phyloP scores from a whole-genome alignment of 1,284 basidiomycete species.

The Coniferiporia sulphurascens region DNA sequence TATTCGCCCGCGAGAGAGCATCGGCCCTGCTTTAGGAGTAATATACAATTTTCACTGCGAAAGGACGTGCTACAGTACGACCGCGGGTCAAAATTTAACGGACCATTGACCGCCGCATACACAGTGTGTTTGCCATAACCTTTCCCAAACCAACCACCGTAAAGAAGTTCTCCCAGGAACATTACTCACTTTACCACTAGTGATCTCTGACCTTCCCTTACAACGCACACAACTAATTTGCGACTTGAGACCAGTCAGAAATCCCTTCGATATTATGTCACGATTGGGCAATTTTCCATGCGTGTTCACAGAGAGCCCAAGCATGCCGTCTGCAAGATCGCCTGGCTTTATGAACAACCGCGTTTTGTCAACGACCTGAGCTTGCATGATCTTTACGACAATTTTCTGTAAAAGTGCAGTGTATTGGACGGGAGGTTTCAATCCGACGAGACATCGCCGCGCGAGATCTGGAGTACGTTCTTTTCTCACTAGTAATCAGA shows the following conservation, averaged over 20 bases:
- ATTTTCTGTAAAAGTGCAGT: slow-evolving; percentile 25
- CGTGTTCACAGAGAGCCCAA: slow-evolving; percentile 23
- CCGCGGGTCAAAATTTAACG: background rate
- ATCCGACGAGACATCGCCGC: slow-evolving; percentile 7
- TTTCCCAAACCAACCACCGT: slow-evolving; percentile 60
- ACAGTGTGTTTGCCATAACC: slow-evolving; percentile 51
- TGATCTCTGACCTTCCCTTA: slow-evolving; percentile 48
- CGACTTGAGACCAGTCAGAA: slow-evolving; percentile 35
- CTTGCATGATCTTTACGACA: slow-evolving; percentile 42
- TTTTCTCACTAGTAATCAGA: slow-evolving; percentile 24
- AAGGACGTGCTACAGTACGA: background rate
- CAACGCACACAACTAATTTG: slow-evolving; percentile 54
- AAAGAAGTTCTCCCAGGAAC: slow-evolving; percentile 32
- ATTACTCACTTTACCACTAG: slow-evolving; percentile 25
- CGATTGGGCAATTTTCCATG: slow-evolving; percentile 38
- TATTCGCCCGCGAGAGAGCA: background rate
- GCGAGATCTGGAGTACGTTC: slow-evolving; percentile 28
- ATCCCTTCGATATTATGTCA: slow-evolving; percentile 60
- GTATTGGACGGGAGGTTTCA: slow-evolving; percentile 10
- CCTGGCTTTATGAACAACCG: slow-evolving; percentile 63
- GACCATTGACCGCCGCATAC: slow-evolving; percentile 54
- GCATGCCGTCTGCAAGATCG: slow-evolving; percentile 60
- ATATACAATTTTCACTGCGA: background rate
- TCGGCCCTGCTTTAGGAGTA: background rate
- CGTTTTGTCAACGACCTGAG: slow-evolving; percentile 52